These are phyloP conservation scores for Microdochium nivale DNA, from an alignment of 2,329 filamentous ascomycete genomes.

Conservation along the genomic window DNA sequence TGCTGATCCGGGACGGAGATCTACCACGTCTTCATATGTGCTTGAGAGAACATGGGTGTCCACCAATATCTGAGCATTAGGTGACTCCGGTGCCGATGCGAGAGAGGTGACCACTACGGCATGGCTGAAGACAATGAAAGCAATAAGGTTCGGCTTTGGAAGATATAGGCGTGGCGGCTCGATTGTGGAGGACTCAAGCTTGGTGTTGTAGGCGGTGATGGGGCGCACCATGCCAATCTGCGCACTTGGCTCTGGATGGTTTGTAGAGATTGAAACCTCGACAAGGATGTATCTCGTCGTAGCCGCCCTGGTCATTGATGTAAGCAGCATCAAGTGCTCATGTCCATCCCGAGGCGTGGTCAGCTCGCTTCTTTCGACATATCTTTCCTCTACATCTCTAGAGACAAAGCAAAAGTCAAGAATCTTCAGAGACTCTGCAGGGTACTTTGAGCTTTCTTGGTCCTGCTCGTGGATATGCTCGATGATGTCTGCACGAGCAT, in stretches of 20 bases:
- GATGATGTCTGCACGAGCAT: constrained; percentile 58
- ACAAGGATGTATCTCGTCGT: constrained; percentile 63
- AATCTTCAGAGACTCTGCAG: constrained; percentile 57
- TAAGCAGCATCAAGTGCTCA: constrained; percentile 54
- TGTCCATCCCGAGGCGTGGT: constrained; percentile 43
- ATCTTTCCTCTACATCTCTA: constrained; percentile 39
- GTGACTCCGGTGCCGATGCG: constrained; percentile 55
- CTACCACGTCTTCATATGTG: constrained; percentile 79
- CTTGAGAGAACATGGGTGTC: constrained; percentile 55
- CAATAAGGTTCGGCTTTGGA: constrained; percentile 69
- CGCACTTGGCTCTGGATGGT: constrained; percentile 23
- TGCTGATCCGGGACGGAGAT: constrained; percentile 59
- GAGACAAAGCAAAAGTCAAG: constrained; percentile 71
- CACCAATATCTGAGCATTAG: constrained; percentile 66
- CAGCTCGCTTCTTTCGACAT: constrained; percentile 40
- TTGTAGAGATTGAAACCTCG: constrained; percentile 55
- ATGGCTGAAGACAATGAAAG: constrained; percentile 72
- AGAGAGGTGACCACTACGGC: constrained; percentile 73
- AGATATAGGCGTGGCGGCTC: constrained; percentile 61
- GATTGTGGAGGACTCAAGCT: constrained; percentile 32
- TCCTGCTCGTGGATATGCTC: constrained; percentile 50
- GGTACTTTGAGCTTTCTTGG: constrained; percentile 36
- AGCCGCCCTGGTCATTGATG: constrained; percentile 43
- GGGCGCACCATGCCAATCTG: constrained; percentile 60
- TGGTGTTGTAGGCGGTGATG: constrained; percentile 54